phyloP scores from a whole-genome alignment of 2,329 filamentous ascomycete species.

The Sarocladiaceae sp. region DNA sequence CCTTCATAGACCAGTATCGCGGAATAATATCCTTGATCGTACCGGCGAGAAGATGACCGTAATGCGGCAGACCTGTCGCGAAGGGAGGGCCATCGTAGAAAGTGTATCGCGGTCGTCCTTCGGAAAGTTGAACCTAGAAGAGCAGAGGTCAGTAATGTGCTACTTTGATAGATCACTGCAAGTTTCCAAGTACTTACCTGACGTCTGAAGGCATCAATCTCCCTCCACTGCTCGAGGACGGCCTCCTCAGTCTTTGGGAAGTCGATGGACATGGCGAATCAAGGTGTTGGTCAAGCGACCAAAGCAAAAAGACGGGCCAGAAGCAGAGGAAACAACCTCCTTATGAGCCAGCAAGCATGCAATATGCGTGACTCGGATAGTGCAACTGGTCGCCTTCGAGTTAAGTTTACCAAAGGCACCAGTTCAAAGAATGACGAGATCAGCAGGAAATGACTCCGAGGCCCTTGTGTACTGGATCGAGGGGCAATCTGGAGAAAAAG shows the following conservation, averaged over 20 bases:
- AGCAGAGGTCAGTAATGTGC: background rate
- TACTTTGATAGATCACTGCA: conserved; percentile 3
- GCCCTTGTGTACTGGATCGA: background rate
- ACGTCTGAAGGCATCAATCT: conserved; percentile 84
- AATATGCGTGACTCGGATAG: background rate
- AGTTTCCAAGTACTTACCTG: conserved; percentile 46
- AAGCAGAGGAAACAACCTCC: background rate
- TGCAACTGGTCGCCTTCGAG: background rate
- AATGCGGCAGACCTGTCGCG: conserved; percentile 63
- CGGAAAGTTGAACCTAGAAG: conserved; percentile 67
- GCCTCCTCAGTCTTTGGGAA: conserved; percentile 89
- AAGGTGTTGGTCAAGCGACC: conserved; percentile 3
- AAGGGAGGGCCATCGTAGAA: conserved; percentile 90
- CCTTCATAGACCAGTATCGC: conserved; percentile 96
- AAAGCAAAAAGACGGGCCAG: conserved; percentile 4
- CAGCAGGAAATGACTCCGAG: background rate
- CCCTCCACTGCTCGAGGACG: conserved; percentile 79
- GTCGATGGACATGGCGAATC: conserved; percentile 68
- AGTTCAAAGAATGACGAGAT: too few species aligned
- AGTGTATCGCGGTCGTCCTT: conserved; percentile 77
- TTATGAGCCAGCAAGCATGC: background rate
- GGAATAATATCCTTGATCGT: conserved; percentile 98
- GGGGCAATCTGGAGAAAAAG: conserved; percentile 8
- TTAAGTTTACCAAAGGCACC: background rate
- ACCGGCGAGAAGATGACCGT: conserved; percentile 73